Evolutionary conservation across 2,329 filamentous ascomycete genomes (phyloP).

Genomic region (Daldinia sp.): DNA sequence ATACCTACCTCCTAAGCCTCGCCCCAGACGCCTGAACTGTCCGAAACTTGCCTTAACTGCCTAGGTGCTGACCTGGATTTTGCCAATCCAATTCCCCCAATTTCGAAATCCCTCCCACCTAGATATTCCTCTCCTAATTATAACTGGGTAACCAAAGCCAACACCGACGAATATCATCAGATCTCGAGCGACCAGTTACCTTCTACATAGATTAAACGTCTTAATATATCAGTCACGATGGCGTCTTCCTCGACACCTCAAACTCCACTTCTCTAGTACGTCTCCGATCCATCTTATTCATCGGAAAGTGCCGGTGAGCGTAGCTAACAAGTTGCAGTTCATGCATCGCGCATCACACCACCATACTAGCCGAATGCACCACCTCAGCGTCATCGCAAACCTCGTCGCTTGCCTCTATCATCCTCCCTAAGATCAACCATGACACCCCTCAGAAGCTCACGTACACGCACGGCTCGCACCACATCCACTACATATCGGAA

Average conservation of each 20-base stretch:
- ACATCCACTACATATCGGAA: constrained; percentile 95
- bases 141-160: not conserved
- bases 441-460: constrained; percentile 83
- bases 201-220: not conserved
- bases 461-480: constrained; percentile 88
- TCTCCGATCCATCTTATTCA: constrained; percentile 36
- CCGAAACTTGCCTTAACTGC: no score
- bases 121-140: constrained; percentile 1
- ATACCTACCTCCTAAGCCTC: not conserved
- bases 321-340: constrained; percentile 63
- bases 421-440: constrained; percentile 95
- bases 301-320: constrained; percentile 3
- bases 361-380: constrained; percentile 92
- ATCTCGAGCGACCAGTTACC: not conserved
- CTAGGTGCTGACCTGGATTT: constrained; percentile 18
- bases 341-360: constrained; percentile 92
- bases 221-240: constrained; percentile 56
- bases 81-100: constrained; percentile 11
- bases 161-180: not conserved
- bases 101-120: constrained; percentile 7
- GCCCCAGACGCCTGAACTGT: constrained; percentile 14
- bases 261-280: constrained; percentile 78
- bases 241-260: constrained; percentile 74
- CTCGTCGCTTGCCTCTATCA: constrained; percentile 87
- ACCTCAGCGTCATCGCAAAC: constrained; percentile 83